Evolutionary conservation across 192 early-diverging fungal species (phyloP).

Genomic region (Cetraspora pellucida): DNA sequence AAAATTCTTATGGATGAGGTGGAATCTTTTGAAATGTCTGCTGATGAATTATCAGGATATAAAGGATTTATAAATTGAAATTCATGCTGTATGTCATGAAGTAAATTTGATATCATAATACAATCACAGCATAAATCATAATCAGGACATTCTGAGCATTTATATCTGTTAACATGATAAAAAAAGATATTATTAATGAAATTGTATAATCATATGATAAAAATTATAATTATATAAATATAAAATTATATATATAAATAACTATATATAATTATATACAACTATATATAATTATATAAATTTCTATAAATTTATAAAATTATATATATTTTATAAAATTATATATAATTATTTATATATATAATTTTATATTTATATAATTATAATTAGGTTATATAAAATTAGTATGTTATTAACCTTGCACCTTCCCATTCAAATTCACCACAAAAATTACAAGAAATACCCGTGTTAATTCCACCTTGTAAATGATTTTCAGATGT

Average conservation of each 20-base stretch:
- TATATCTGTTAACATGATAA: not conserved
- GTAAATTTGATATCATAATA: conserved; percentile 11
- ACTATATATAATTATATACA: too few species aligned
- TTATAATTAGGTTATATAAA: too few species aligned
- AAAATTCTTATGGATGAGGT: not conserved
- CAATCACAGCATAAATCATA: conserved; percentile 25
- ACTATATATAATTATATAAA: too few species aligned
- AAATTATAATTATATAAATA: too few species aligned
- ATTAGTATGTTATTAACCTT: conserved; percentile 29
- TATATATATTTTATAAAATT: too few species aligned
- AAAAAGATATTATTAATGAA: conserved; percentile 11
- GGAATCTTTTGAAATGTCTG: not conserved
- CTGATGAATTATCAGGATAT: not conserved
- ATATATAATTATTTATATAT: too few species aligned
- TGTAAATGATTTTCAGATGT: conserved; percentile 3
- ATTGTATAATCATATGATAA: too few species aligned
- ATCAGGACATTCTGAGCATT: conserved; percentile 19
- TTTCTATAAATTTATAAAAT: too few species aligned
- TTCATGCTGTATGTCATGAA: conserved; percentile 19
- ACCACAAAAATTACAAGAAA: conserved; percentile 24
- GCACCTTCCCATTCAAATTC: conserved; percentile 19
- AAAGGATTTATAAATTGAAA: conserved; percentile 12
- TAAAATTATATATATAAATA: too few species aligned
- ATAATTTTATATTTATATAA: too few species aligned
- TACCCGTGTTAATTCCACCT: conserved; percentile 5